Conservation (phyloP, 495 filamentous ascomycete species). For the Mytilinidion resinicola region DNA sequence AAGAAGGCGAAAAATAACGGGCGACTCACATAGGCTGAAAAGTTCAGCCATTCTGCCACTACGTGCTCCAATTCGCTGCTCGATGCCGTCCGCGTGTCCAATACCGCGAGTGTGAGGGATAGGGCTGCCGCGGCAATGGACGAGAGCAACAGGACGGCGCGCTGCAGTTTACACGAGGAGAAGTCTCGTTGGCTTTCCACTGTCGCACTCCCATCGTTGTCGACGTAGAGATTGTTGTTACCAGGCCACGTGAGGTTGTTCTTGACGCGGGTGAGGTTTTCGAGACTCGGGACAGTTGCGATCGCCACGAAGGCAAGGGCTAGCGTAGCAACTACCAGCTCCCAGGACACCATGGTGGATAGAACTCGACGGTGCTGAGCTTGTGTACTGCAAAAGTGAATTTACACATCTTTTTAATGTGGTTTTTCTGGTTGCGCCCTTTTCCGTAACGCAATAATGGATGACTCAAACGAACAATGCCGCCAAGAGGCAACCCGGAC, state of each 20-base stretch:
- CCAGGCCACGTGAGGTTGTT: neutral
- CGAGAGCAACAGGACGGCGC: neutral
- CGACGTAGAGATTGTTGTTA: neutral
- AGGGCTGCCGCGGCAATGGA: neutral
- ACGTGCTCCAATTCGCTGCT: neutral
- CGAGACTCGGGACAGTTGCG: neutral
- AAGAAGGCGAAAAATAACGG: neutral
- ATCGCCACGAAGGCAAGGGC: neutral
- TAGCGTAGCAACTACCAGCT: too few relatives aligned
- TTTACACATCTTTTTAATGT: too few relatives aligned
- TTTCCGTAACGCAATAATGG: too few relatives aligned
- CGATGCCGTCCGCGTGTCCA: neutral
- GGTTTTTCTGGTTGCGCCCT: too few relatives aligned
- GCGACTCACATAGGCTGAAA: neutral
- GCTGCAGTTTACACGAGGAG: neutral
- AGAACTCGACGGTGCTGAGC: too few relatives aligned
- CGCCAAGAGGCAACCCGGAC: too few relatives aligned
- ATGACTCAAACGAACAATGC: too few relatives aligned
- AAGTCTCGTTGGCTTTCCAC: neutral
- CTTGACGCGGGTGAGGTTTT: neutral
- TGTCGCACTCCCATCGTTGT: neutral
- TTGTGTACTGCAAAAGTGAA: too few relatives aligned
- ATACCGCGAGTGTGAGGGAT: neutral
- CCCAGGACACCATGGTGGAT: too few relatives aligned
- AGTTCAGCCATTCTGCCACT: neutral